These are phyloP conservation scores for Carallia pectinifolia DNA, from an alignment of 345 rosid genomes.

Conservation along the genomic window DNA sequence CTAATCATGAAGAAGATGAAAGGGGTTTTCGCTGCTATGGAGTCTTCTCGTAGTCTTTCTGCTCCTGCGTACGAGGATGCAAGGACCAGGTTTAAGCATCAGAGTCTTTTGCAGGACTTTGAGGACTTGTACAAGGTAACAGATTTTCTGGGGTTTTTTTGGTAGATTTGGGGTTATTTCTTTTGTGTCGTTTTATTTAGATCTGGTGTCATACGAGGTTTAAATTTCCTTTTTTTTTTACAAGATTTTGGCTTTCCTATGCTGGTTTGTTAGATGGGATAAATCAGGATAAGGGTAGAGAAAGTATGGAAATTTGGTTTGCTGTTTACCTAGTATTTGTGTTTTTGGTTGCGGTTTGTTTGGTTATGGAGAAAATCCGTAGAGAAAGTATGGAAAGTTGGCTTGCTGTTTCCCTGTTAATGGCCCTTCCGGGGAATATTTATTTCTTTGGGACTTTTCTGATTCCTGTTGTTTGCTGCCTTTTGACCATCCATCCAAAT, in stretches of 20 bases:
- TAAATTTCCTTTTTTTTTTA: slow-evolving; percentile 7
- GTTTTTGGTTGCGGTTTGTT: neutral
- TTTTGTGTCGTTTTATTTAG: slow-evolving; percentile 25
- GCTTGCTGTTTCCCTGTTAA: neutral
- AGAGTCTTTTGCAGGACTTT: slow-evolving; percentile 56
- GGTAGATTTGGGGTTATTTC: slow-evolving; percentile 11
- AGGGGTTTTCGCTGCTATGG: slow-evolving; percentile 26
- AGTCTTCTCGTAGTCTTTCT: slow-evolving; percentile 21
- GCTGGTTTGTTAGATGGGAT: neutral
- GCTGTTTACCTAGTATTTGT: neutral
- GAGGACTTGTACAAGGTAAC: slow-evolving; percentile 52
- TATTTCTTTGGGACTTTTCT: neutral
- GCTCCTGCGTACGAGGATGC: slow-evolving; percentile 38
- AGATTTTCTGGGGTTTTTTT: slow-evolving; percentile 18
- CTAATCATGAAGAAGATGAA: slow-evolving; percentile 49
- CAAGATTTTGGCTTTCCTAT: slow-evolving; percentile 5
- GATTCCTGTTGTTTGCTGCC: neutral
- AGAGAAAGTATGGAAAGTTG: neutral
- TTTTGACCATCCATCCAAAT: neutral
- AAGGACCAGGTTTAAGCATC: slow-evolving; percentile 46
- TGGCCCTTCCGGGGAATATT: neutral
- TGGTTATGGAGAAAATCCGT: neutral
- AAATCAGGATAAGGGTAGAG: neutral
- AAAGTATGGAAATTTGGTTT: no score
- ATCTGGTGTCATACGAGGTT: slow-evolving; percentile 29